Evolutionary conservation across 108 stramenopile genomes (phyloP), one percentile per base, ranked within the genome.

Genomic region (Cyclotella distinguenda): DNA sequence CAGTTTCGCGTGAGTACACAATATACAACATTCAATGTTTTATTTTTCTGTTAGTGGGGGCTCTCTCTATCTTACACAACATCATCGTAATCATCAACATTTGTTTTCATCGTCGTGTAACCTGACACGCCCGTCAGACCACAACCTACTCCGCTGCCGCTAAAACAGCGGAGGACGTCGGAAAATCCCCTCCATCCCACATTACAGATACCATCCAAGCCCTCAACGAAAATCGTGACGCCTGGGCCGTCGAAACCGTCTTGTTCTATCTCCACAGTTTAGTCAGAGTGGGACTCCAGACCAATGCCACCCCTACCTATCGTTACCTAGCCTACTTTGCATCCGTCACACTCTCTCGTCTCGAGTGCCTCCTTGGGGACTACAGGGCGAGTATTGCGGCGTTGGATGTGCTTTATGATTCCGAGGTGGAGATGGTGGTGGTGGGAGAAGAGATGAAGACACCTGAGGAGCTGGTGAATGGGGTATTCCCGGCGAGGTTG

Each of bases 311-410:
- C 30, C 70, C 83, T 30, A 84, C 82, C 62, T 94, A 87, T 51
- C 84, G 82, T 35, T 88, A 82, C 79, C 68, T 96, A 30, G 97
- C 93, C 28, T 95, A 97, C 82, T 99, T 98, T 72, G 82, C 94
- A 8, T 76, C 90, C 25, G 87, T 99, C 15, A 88, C 95, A 31
- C 71, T 97, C 48, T 84, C 81, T 57, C 91, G 99, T 42, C 79
- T 99, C 60, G 94, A 99, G 61, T 98, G 97, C 70, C 78, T 98
- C 15, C 71, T 99, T 64, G 94, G 95, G 1, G 99, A 99, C 73
- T 98, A 95, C 70, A 63, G 83, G 34, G 80, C 86, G 27, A 90
- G 87, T 59, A 67, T 95, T 46, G 56, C 67, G 21, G 89, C 87
- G n/a, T 77, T 94, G 60, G 69, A 70, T 27, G 81, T 85, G 57